Base-by-base conservation (phyloP, 768 basidiomycete genomes). In the Clitopilus passeckerianus region DNA sequence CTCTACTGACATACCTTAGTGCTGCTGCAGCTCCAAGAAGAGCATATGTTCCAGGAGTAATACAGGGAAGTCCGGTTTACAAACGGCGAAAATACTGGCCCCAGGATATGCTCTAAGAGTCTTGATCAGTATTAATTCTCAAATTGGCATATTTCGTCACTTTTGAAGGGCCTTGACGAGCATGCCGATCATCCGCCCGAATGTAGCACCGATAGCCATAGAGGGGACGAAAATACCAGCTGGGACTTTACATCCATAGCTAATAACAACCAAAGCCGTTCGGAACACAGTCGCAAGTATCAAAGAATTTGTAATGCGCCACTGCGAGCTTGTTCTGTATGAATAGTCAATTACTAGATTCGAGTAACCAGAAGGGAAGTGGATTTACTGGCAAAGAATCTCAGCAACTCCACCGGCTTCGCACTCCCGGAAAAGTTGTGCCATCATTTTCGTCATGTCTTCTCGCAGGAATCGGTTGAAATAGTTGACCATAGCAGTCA, bases 151-250 rank as follows among this genome's bases (percentile, higher is more conserved):
- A 10, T n/a, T 22, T 50, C 4, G 22, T 66, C 62, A 90, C 95
- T 79, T 81, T 71, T 96, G 87, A 73, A 97, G 80, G 0, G 95
- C 95, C 73, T 97, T 96, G 33, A 98, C 95, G 63, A 97, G 80
- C 61, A 98, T 98, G 0, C 97, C 97, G 16, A 99, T 77, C 94
- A 98, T 97, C 37, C 97, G 81, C 1, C 97, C 97, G 68, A 98
- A 98, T 0, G 93, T 90, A 3, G 97, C 97, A 37, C 97, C 97
- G 58, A 98, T 88, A 0, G 96, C 97, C 97, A 99, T 98, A 2
- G 95, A 97, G 1, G 97, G 97, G 0, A 99, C 93, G 65, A 99
- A 99, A 64, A 99, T 99, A 23, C 97, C 97, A 10, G 92, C 92
- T 1, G 97, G 97, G 0, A 99, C 97, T 71, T 94, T 98, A 68